Evolutionary conservation across 345 rosid species (phyloP).

Genomic region (Gossypium ekmanianum): DNA sequence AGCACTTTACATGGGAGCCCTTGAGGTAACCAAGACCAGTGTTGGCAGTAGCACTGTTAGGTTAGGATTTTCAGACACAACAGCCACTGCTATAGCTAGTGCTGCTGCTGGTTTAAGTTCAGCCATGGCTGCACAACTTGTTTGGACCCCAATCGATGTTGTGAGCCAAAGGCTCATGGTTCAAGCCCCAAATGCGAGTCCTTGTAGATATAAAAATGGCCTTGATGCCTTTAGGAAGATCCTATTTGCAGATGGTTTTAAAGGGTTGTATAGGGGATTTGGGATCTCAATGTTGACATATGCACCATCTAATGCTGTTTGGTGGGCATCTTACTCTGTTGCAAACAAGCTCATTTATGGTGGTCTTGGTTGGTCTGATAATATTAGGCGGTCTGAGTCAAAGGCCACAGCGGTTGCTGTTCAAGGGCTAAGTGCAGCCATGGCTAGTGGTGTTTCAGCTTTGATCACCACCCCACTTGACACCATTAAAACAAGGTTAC

Average conservation of each 20-base stretch:
- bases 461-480: conserved; percentile 81
- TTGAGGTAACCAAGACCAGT: conserved; percentile 82
- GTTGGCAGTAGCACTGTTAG: conserved; percentile 67
- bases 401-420: conserved; percentile 46
- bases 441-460: conserved; percentile 80
- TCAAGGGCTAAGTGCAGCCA: conserved; percentile 70
- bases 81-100: conserved; percentile 59
- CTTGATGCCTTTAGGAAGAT: conserved; percentile 80
- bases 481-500: conserved; percentile 80
- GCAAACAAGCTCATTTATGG: conserved; percentile 60
- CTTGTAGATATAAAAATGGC: conserved; percentile 56
- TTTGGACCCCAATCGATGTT: conserved; percentile 91
- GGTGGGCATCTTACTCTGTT: conserved; percentile 98
- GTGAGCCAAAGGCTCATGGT: conserved; percentile 95
- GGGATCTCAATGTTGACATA: conserved; percentile 90
- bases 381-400: conserved; percentile 35
- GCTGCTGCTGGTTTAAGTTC: conserved; percentile 88
- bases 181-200: conserved; percentile 47
- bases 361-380: conserved; percentile 35
- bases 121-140: conserved; percentile 82
- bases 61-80: conserved; percentile 70
- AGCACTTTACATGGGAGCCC: conserved; percentile 85
- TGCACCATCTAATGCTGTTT: conserved; percentile 91
- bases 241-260: conserved; percentile 59
- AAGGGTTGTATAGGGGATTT: conserved; percentile 88